Percentiles rank a stretch among this genome's conserved stretches.
Conservation (phyloP, 164 flowering plant species). For the Sedum album region DNA sequence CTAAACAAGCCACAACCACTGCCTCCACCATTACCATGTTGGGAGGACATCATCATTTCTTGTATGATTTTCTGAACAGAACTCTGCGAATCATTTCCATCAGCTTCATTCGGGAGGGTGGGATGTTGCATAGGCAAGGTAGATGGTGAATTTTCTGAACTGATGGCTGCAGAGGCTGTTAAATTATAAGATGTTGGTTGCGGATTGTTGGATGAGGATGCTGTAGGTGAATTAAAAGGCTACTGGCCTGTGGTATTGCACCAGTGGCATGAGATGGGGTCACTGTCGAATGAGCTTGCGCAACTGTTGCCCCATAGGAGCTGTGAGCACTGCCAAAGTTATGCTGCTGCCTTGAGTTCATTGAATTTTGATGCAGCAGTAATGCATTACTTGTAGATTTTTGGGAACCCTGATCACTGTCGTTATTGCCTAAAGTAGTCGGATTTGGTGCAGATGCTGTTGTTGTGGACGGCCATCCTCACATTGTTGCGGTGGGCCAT, state of each 20-base stretch:
- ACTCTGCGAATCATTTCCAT: constrained; percentile 69
- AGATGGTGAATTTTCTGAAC: constrained; percentile 53
- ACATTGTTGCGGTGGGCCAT: constrained; percentile 42
- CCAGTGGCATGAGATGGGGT: constrained; percentile 50
- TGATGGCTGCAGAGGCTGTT: constrained; percentile 28
- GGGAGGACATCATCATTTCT: constrained; percentile 65
- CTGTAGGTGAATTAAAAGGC: constrained; percentile 66
- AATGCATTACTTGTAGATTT: constrained; percentile 45
- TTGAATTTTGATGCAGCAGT: constrained; percentile 81
- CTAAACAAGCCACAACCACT: constrained; percentile 44
- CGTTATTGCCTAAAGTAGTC: constrained; percentile 36
- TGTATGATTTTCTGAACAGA: constrained; percentile 87
- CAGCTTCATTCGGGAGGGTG: constrained; percentile 51
- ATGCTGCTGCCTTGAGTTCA: constrained; percentile 68
- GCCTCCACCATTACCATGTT: constrained; percentile 48
- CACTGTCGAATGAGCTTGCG: constrained; percentile 70
- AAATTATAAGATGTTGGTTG: constrained; percentile 41
- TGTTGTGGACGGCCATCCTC: constrained; percentile 44
- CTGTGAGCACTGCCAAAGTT: constrained; percentile 45
- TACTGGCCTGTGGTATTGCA: constrained; percentile 48
- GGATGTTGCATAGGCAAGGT: constrained; percentile 47
- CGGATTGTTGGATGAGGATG: constrained; percentile 62
- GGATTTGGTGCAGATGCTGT: constrained; percentile 28
- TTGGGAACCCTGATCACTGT: constrained; percentile 33
- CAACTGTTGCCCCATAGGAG: constrained; percentile 49